Evolutionary conservation across 108 stramenopile species (phyloP), one percentile per base, ranked within the genome.

Genomic region (Pinguiococcus pyrenoidosus): DNA sequence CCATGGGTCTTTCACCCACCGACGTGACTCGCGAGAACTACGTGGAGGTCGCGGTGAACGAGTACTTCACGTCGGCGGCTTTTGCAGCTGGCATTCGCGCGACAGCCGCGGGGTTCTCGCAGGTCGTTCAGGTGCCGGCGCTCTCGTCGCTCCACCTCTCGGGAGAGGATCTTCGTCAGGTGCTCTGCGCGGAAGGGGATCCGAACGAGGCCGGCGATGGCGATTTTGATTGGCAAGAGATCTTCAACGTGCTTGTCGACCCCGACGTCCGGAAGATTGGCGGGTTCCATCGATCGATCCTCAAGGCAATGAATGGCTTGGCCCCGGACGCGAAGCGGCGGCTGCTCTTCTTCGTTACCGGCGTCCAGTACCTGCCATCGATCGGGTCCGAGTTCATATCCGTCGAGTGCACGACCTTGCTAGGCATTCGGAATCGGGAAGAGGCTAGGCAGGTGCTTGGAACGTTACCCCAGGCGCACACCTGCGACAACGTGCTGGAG

Each of bases 401-500:
- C 4, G 46, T 69, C 4, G 68, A 69, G 59, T 44, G n/a, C n/a
- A n/a, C n/a, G n/a, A n/a, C n/a, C n/a, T n/a, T n/a, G n/a, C n/a
- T n/a, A n/a, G n/a, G n/a, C n/a, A n/a, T n/a, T n/a, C n/a, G n/a
- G n/a, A n/a, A n/a, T n/a, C n/a, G n/a, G n/a, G n/a, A 62, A n/a
- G 56, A 41, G 18, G 54, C 54, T 0, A 8, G 32, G 10, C 48
- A 32, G 17, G 40, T 61, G 17, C 59, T 65, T 1, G 54, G 51
- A 18, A 43, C 49, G 50, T 29, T 68, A 4, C 66, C 66, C 17
- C 57, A 51, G 13, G 48, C 62, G 20, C 66, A 67, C 42, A 67
- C 66, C 1, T 67, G 66, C 29, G 66, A 67, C 55, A 67, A 63
- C 28, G 23, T 67, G 9, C 27, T 67, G 30, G 66, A 67, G 44